phyloP scores from a whole-genome alignment of 495 filamentous ascomycete genomes.

The Hypoxylon cercidicola region DNA sequence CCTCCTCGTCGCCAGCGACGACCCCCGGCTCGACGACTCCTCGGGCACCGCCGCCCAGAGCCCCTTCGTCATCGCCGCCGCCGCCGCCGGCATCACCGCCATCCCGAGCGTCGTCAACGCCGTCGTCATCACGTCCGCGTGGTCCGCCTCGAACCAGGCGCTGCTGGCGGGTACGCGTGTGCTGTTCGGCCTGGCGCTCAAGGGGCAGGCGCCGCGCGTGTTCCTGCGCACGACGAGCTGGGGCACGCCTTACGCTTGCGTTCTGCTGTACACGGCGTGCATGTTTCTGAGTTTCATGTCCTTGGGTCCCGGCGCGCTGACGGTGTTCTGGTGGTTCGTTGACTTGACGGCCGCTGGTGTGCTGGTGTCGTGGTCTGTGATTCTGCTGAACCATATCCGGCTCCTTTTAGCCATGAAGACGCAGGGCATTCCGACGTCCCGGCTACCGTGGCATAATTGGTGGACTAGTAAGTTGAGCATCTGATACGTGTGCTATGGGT shows the following conservation, averaged over 20 bases:
- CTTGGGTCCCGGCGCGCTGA: constrained; percentile 63
- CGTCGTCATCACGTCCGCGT: constrained; percentile 76
- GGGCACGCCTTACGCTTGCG: constrained; percentile 70
- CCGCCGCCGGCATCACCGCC: constrained; percentile 69
- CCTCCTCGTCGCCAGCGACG: constrained; percentile 72
- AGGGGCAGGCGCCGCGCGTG: constrained; percentile 66
- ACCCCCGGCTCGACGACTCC: constrained; percentile 65
- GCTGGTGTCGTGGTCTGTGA: constrained; percentile 64
- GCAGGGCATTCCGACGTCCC: constrained; percentile 50
- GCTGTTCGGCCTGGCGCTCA: constrained; percentile 69
- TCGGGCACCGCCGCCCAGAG: constrained; percentile 65
- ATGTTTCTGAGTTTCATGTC: constrained; percentile 69
- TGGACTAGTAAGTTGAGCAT: constrained; percentile 44
- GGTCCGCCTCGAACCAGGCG: constrained; percentile 73
- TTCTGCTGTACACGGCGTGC: constrained; percentile 61
- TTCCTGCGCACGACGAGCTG: constrained; percentile 68
- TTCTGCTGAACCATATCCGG: constrained; percentile 60
- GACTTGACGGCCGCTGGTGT: constrained; percentile 65
- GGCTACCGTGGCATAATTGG: constrained; percentile 59
- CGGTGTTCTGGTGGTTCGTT: constrained; percentile 71
- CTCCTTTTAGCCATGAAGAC: constrained; percentile 53
- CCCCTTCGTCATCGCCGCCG: constrained; percentile 78
- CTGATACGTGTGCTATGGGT: not conserved
- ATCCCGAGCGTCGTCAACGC: constrained; percentile 74
- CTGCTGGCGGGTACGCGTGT: constrained; percentile 71